Conservation (phyloP, 2,329 filamentous ascomycete genomes). For the Fusarium sp. region DNA sequence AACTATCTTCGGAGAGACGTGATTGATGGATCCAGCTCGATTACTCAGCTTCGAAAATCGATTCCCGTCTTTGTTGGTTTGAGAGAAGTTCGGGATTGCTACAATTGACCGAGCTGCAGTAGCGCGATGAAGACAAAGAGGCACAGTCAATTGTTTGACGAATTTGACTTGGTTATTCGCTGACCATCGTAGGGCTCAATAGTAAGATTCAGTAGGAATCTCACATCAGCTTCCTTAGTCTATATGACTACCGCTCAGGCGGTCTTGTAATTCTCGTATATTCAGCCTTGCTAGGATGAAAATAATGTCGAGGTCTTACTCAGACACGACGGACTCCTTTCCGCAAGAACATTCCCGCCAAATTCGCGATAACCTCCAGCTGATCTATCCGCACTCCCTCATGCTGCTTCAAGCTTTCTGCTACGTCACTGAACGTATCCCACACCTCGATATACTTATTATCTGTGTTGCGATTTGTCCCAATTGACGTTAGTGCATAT, state of each 20-base stretch:
- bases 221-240: too few species aligned
- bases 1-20: constrained; percentile 11
- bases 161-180: background rate
- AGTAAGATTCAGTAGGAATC: too few species aligned
- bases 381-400: constrained; percentile 10
- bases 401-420: constrained; percentile 6
- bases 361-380: constrained; percentile 5
- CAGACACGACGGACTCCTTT: constrained; percentile 1
- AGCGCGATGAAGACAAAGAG: background rate
- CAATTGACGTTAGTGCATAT: constrained; percentile 8
- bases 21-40: constrained; percentile 14
- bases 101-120: background rate
- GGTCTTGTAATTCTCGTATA: too few species aligned
- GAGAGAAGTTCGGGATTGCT: background rate
- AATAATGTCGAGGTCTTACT: background rate
- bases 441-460: constrained; percentile 23
- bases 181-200: too few species aligned
- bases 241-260: too few species aligned
- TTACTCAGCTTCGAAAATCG: constrained; percentile 9
- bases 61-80: background rate
- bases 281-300: too few species aligned
- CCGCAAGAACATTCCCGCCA: constrained; percentile 3
- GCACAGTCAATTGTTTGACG: background rate
- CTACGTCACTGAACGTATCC: constrained; percentile 7
- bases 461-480: constrained; percentile 12